Base-by-base conservation (phyloP, 345 rosid genomes). In the Gossypium ekmanianum region DNA sequence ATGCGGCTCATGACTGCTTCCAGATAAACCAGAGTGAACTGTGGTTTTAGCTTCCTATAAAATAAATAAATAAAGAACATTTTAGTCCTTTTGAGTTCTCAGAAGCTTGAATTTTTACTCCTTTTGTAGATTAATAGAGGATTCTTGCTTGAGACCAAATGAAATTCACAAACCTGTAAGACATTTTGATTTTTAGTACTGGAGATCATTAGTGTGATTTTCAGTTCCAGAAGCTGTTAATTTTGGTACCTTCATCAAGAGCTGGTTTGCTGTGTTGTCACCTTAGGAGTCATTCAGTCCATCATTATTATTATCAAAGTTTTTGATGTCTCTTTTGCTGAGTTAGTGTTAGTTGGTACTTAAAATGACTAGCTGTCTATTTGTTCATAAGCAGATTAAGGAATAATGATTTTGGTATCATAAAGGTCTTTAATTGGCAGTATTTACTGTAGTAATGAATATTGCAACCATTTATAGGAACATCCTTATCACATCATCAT, bases 61-160 rank as follows among this genome's bases (percentile, higher is more conserved):
- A 26, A 50, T 20, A 68, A 4, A 16, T 14, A 67, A 67, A 20
- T 10, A 4, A 26, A 24, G 18, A 51, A 9, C 20, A 16, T 22
- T 47, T 43, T 52, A 70, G 48, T 52, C 61, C 74, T 29, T 5
- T 34, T 61, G 17, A 52, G 45, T 34, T 70, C 54, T 70, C 9
- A 51, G 59, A 52, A 70, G 48, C 58, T 51, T 52, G 24, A 29
- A 39, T 52, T 14, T 52, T 16, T 29, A 9, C 41, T 17, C 11
- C 52, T 27, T 29, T 70, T 24, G 11, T 34, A 52, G 43, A 8
- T 50, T 68, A 43, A 50, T 26, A 26, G 14, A 16, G 14, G 26
- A 14, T 48, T 68, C 22, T 68, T 24, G 43, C 72, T 50, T 68
- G 44, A 68, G 16, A 68, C 44, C 72, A 48, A 48, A 68, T 34